Conservation (phyloP, 78 protist genomes). For the Tieghemostelium lacteum region DNA sequence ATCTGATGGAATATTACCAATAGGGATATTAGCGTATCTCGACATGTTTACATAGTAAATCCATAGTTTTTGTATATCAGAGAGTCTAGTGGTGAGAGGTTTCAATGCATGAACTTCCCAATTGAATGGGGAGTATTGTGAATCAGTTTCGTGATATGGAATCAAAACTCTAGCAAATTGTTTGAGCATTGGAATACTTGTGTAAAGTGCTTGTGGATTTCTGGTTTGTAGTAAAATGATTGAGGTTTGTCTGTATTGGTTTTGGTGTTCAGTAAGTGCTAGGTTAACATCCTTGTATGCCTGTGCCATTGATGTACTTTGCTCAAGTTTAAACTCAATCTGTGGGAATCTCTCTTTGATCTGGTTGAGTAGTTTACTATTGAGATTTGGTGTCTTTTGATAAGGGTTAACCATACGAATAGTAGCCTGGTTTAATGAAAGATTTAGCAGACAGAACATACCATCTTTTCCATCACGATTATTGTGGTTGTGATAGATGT, state of each 20-base stretch:
- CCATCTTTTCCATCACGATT: constrained; percentile 75
- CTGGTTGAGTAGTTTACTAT: constrained; percentile 1
- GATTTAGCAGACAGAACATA: constrained; percentile 43
- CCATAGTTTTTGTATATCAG: constrained; percentile 31
- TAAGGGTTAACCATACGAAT: constrained; percentile 49
- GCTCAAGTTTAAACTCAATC: not conserved
- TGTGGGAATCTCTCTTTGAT: constrained; percentile 27
- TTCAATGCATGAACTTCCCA: constrained; percentile 66
- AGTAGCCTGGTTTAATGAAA: constrained; percentile 4
- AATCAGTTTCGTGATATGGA: constrained; percentile 35
- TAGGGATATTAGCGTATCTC: constrained; percentile 88
- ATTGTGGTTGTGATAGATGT: constrained; percentile 70
- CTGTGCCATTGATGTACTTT: constrained; percentile 1
- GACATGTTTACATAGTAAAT: constrained; percentile 57
- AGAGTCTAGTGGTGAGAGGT: constrained; percentile 7
- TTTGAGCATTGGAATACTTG: constrained; percentile 2
- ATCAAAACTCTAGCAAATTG: constrained; percentile 30
- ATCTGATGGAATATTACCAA: constrained; percentile 90
- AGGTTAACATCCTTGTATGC: not conserved
- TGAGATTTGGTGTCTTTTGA: not conserved
- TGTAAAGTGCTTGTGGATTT: not conserved
- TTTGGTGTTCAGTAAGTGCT: constrained; percentile 2
- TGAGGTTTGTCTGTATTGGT: constrained; percentile 28
- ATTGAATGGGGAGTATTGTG: constrained; percentile 57
- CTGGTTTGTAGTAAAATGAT: constrained; percentile 8